Percentiles rank a stretch among this genome's conserved stretches.
Conservation (phyloP, 164 flowering plant genomes). For the Stephania yunnanensis region DNA sequence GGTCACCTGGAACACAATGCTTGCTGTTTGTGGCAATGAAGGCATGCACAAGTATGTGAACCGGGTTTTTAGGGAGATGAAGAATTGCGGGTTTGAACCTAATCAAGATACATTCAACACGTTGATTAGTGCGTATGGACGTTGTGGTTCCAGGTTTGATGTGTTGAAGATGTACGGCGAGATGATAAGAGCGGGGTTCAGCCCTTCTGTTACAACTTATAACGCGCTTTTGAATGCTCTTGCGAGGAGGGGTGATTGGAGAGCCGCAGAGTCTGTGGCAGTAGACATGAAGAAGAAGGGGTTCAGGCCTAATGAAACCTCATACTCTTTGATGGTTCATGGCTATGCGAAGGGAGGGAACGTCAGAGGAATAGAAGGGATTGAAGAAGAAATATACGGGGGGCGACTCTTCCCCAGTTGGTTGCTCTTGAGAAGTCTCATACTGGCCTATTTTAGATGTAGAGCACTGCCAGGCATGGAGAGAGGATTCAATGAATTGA, state of each 20-base stretch:
- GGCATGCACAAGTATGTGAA: conserved; percentile 64
- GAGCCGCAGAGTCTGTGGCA: conserved; percentile 63
- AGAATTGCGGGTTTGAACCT: conserved; percentile 90
- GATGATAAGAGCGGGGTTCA: conserved; percentile 69
- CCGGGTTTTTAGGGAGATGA: conserved; percentile 70
- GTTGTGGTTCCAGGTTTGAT: conserved; percentile 61
- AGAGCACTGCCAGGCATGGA: conserved; percentile 67
- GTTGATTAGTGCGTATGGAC: conserved; percentile 76
- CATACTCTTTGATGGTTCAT: conserved; percentile 73
- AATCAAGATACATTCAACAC: conserved; percentile 79
- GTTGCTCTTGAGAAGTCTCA: conserved; percentile 73
- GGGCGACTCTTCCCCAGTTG: conserved; percentile 77
- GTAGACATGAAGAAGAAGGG: conserved; percentile 72
- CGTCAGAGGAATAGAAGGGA: conserved; percentile 44
- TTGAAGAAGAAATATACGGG: conserved; percentile 57
- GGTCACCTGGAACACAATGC: conserved; percentile 89
- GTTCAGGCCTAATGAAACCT: conserved; percentile 72
- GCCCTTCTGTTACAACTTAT: conserved; percentile 72
- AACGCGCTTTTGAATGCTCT: conserved; percentile 82
- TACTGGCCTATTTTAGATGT: conserved; percentile 67
- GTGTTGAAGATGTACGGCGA: conserved; percentile 55
- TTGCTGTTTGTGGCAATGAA: conserved; percentile 61
- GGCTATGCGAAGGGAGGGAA: conserved; percentile 70
- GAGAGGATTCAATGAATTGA: conserved; percentile 57
- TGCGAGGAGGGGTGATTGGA: conserved; percentile 73